Evolutionary conservation across 2,329 filamentous ascomycete genomes (phyloP), one percentile per base, ranked within the genome.

Genomic region (Ceratocystis destructans): DNA sequence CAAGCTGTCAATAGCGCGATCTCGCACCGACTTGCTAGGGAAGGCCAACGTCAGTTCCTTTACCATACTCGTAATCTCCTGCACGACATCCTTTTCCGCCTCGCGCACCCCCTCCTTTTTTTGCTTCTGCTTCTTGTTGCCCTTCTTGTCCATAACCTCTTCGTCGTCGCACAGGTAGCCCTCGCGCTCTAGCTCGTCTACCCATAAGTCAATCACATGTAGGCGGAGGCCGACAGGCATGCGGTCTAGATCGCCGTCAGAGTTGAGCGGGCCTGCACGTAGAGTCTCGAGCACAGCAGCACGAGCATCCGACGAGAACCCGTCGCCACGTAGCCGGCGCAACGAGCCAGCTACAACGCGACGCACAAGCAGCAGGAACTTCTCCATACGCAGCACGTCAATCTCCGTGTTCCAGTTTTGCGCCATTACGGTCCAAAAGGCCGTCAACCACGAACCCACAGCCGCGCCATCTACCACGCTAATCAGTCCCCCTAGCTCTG

Each of bases 171-270:
- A 71, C 25, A 85, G 70, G 45, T 82, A 79, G 64, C 85, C 83
- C 44, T 85, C 83, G 72, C 86, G 87, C 75, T 92, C 88, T 71
- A 92, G 76, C 80, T 96, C 92, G 74, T 97, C 94, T 7, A 96
- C 82, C 84, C 89, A 97, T 65, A 97, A 82, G 77, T 99, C 94
- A 69, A 96, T 76, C 15, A 92, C 83, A 76, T 99, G 94, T 75
- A 96, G 86, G 69, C 90, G 79, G 74, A 99, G 74, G 0, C 94
- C 94, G 71, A 94, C 88, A 0, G 93, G 88, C 0, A 95, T 83
- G 71, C 83, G 85, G 64, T 75, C 73, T 71, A 85, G 67, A n/a
- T 73, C 72, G 44, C 75, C 73, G 45, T 74, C 73, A 44, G 69
- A 68, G 44, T 77, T 75, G 22, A 77, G 53, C 53, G 74, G 74